Base-by-base conservation (phyloP, 1,139 yeast genomes). In the Eremothecium sinecaudum region DNA sequence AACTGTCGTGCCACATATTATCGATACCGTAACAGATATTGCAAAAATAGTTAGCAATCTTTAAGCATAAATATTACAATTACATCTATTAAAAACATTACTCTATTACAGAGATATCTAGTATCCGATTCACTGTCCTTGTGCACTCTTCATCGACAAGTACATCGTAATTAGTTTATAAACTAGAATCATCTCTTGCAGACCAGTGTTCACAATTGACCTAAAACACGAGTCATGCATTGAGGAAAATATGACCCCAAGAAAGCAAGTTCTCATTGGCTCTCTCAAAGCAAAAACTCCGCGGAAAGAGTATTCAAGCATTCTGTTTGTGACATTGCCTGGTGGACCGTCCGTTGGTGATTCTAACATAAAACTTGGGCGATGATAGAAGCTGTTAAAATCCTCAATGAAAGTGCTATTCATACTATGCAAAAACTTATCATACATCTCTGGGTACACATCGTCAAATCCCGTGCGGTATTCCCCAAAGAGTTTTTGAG, bases 281-380 rank as follows among this genome's bases (percentile, higher is more conserved):
- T 27, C 21, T 27, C 17, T 15, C 14, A 27, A 14, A 5, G 30
- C 30, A 18, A 27, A 27, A 18, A 27, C 30, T 27, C 30, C 30
- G 4, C 30, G 10, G 21, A 27, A 18, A n/a, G 30, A 27, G 7
- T 17, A 27, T 7, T 27, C 30, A 4, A 27, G 21, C 21, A 27
- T 27, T 18, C 30, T 4, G 17, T 17, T 17, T 14, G 14, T 16
- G 3, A 27, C 14, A n/a, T 27, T 5, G 9, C 10, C 11, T 4
- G 30, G 4, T n/a, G n/a, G 12, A 16, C 30, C 30, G 21, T 27
- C 30, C 4, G 30, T 27, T 5, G 21, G 21, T 9, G 21, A 16
- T 17, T 27, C 30, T 4, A 21, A 27, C 4, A 18, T 11, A 16
- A 27, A 27, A 12, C 17, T 5, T 5, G 30, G 21, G 9, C 30